A percentile compares a stretch with the other conserved stretches of the same genome.
Conservation (phyloP, 169 alveolate genomes). For the Theileria luwenshuni region DNA sequence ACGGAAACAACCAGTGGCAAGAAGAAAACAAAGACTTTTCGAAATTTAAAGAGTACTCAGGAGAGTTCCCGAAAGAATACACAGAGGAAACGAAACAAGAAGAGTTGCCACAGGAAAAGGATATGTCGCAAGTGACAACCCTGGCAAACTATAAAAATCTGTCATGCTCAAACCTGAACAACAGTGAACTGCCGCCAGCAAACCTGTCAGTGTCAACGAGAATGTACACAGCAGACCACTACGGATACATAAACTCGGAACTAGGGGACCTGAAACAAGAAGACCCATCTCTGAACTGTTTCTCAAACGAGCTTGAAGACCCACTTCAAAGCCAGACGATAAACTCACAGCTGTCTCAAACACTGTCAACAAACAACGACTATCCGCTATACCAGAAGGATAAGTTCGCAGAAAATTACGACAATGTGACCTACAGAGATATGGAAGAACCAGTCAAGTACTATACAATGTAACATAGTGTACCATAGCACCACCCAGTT, state of each 20-base stretch:
- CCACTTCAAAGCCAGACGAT: constrained; percentile 7
- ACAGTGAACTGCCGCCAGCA: background rate
- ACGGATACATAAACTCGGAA: constrained; percentile 31
- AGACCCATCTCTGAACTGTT: constrained; percentile 9
- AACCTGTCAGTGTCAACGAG: constrained; percentile 32
- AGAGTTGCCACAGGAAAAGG: constrained; percentile 11
- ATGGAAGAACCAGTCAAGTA: constrained; percentile 5
- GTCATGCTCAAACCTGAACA: background rate
- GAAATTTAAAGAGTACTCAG: background rate
- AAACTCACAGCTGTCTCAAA: background rate
- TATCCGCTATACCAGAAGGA: constrained; percentile 14
- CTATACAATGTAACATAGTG: constrained; percentile 23
- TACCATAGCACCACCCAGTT: constrained; percentile 14
- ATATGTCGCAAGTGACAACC: constrained; percentile 5
- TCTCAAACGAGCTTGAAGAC: constrained; percentile 14
- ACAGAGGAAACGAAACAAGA: constrained; percentile 9
- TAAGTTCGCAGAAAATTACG: constrained; percentile 12
- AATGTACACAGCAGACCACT: constrained; percentile 30
- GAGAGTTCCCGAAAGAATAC: constrained; percentile 7
- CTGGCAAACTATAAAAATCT: constrained; percentile 9
- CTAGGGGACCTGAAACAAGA: constrained; percentile 40
- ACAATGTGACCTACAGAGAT: constrained; percentile 20
- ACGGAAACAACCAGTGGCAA: constrained; percentile 19
- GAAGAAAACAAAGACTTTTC: constrained; percentile 4
- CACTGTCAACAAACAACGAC: background rate